A percentile compares a stretch with the other conserved stretches of the same genome.
Evolutionary conservation across 2,329 filamentous ascomycete species (phyloP).

Genomic region (Xylariaceae sp.): DNA sequence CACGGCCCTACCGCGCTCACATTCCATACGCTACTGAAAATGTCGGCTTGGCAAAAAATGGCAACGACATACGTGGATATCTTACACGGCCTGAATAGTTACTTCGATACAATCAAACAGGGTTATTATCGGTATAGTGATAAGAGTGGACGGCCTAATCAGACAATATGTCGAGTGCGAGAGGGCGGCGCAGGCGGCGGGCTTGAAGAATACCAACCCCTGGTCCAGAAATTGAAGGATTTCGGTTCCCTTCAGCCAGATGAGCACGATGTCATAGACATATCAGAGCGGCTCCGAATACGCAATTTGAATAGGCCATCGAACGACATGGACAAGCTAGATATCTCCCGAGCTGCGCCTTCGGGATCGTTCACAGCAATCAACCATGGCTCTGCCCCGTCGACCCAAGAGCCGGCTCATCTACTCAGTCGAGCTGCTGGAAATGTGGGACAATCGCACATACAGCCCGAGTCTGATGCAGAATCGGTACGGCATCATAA

Average conservation of each 20-base stretch:
- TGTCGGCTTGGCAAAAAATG: constrained; percentile 52
- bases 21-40: constrained; percentile 47
- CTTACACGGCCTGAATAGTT: constrained; percentile 50
- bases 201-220: constrained; percentile 51
- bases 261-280: constrained; percentile 31
- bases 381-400: constrained; percentile 29
- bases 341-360: constrained; percentile 28
- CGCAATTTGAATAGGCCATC: constrained; percentile 34
- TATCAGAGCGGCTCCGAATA: constrained; percentile 29
- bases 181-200: constrained; percentile 46
- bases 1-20: constrained; percentile 45
- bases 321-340: constrained; percentile 25
- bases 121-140: constrained; percentile 41
- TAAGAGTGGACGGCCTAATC: constrained; percentile 25
- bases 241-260: constrained; percentile 40
- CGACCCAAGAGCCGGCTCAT: constrained; percentile 16
- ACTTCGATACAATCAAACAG: constrained; percentile 48
- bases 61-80: constrained; percentile 53
- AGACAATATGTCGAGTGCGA: constrained; percentile 39
- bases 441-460: constrained; percentile 7
- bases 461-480: constrained; percentile 20
- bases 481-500: constrained; percentile 24
- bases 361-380: constrained; percentile 40
- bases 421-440: constrained; percentile 8
- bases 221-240: constrained; percentile 39